Conservation (phyloP, 306 rosid species). For the Cyclanthera cordifolia region DNA sequence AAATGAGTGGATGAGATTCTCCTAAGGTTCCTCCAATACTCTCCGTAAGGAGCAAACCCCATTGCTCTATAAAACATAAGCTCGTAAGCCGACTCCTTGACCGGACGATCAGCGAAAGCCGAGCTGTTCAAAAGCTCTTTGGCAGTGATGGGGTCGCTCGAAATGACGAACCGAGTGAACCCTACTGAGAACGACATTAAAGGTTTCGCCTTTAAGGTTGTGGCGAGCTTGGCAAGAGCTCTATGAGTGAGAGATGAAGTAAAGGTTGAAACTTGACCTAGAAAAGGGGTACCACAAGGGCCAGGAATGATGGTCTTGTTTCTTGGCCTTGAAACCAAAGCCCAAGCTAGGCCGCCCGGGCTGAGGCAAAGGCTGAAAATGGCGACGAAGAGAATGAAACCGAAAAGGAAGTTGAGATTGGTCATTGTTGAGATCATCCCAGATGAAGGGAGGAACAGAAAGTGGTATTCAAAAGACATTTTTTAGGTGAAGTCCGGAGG, state of each 20-base stretch:
- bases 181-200: constrained; percentile 65
- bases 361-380: constrained; percentile 25
- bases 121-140: constrained; percentile 53
- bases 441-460: constrained; percentile 26
- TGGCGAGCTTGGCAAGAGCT: constrained; percentile 27
- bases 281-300: constrained; percentile 43
- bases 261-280: constrained; percentile 20
- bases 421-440: constrained; percentile 14
- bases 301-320: constrained; percentile 32
- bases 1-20: constrained; percentile 46
- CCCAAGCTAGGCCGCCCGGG: constrained; percentile 72
- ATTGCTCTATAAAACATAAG: constrained; percentile 63
- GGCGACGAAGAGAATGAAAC: constrained; percentile 14
- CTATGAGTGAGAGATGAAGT: constrained; percentile 31
- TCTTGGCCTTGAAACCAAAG: constrained; percentile 13
- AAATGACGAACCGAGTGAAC: constrained; percentile 46
- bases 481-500: not conserved
- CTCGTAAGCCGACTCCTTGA: constrained; percentile 65
- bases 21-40: constrained; percentile 69
- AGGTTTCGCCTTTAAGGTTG: constrained; percentile 20
- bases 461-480: constrained; percentile 36
- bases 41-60: constrained; percentile 76
- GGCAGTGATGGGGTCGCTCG: constrained; percentile 48
- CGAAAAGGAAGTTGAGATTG: constrained; percentile 22
- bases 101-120: constrained; percentile 54